These are phyloP conservation scores for Corniculantispora saksenae DNA, from an alignment of 2,329 filamentous ascomycete genomes.

Conservation along the genomic window DNA sequence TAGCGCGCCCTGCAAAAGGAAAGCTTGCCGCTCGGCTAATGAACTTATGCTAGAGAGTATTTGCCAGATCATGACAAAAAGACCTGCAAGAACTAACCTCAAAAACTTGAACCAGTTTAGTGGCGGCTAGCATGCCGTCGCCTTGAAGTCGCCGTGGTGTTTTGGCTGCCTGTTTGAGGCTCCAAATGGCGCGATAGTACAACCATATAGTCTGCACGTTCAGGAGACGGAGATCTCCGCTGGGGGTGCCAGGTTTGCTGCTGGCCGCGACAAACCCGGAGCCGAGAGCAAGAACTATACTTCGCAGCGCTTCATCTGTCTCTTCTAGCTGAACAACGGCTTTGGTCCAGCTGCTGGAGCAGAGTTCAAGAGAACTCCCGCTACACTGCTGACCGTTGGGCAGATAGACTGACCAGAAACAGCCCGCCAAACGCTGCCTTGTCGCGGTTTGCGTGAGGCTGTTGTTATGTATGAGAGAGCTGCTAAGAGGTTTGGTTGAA, in stretches of 20 bases:
- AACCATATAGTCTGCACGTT: background rate
- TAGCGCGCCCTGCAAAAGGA: background rate
- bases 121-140: conserved; percentile 1
- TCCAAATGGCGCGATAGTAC: conserved; percentile 1
- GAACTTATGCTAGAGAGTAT: background rate
- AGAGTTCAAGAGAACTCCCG: background rate
- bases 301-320: background rate
- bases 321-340: background rate
- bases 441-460: background rate
- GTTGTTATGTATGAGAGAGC: background rate
- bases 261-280: background rate
- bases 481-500: too few relatives aligned
- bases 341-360: background rate
- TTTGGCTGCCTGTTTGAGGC: conserved; percentile 1
- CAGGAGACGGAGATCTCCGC: background rate
- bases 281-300: background rate
- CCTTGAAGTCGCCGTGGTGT: background rate
- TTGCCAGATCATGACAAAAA: background rate
- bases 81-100: background rate
- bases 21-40: background rate
- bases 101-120: background rate
- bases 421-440: background rate
- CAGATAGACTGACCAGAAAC: background rate
- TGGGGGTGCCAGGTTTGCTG: background rate
- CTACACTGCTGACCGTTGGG: background rate